A percentile compares a stretch with the other conserved stretches of the same genome.
Conservation (phyloP, 106 monocot species). For the Vanilla planifolia region DNA sequence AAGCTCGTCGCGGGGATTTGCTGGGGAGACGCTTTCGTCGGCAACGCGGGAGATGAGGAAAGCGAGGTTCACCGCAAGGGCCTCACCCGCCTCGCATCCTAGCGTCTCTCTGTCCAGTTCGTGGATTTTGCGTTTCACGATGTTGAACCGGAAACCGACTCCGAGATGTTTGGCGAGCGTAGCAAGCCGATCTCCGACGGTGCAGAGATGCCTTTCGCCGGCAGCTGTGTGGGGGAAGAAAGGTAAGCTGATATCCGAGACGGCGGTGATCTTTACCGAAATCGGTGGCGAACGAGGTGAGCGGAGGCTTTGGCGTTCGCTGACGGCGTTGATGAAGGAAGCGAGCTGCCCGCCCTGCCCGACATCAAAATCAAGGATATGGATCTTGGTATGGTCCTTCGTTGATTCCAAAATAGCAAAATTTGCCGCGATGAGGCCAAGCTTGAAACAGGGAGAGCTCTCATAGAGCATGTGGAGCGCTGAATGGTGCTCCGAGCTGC, state of each 20-base stretch:
- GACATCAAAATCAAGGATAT: conserved; percentile 67
- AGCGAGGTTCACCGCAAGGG: conserved; percentile 41
- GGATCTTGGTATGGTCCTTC: conserved; percentile 27
- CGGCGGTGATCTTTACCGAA: conserved; percentile 28
- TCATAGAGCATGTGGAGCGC: conserved; percentile 35
- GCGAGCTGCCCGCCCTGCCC: conserved; percentile 46
- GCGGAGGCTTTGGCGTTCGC: background rate
- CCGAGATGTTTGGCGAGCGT: conserved; percentile 17
- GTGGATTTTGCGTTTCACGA: conserved; percentile 8
- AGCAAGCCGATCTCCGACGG: conserved; percentile 19
- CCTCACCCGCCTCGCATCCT: conserved; percentile 35
- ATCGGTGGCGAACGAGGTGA: background rate
- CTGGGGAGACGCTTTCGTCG: conserved; percentile 60
- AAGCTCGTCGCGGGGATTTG: conserved; percentile 47
- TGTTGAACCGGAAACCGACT: conserved; percentile 23
- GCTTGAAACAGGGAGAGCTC: conserved; percentile 41
- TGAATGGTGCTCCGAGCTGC: conserved; percentile 24
- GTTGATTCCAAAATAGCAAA: no score
- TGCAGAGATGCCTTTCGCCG: background rate
- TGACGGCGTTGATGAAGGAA: conserved; percentile 37
- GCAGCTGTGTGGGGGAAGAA: conserved; percentile 5
- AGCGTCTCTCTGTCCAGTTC: conserved; percentile 24
- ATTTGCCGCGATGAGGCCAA: no score
- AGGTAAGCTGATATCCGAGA: conserved; percentile 26
- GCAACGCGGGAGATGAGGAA: conserved; percentile 30